Evolutionary conservation across 2,329 filamentous ascomycete species (phyloP), one percentile per base, ranked within the genome.

Genomic region (Nemania sp.): DNA sequence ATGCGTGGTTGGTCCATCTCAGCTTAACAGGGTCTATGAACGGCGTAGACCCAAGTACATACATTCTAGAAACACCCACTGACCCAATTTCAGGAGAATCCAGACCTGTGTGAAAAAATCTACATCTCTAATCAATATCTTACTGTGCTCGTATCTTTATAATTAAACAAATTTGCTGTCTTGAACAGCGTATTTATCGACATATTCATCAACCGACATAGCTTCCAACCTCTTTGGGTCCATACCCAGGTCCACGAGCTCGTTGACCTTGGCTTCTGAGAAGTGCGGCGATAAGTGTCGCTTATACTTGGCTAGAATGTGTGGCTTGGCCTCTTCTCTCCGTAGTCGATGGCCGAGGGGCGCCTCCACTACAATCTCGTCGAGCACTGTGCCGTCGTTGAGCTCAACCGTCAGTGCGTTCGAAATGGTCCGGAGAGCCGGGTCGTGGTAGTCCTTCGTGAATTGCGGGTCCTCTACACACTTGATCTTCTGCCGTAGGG

Each of bases 401-500:
- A 99, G 82, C 68, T 88, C 93, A 54, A 99, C 92, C 24, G 92
- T 97, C 62, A 99, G 81, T 7, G 92, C 94, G 78, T 99, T 99
- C 73, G 91, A 91, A 76, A 99, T 99, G 74, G 91, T 97, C 67
- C 94, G 90, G 79, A 95, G 90, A 64, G 82, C 79, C 24, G 94
- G 91, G 79, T 97, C 83, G 72, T 99, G 94, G 85, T 99, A 99
- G 75, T 97, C 93, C 71, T 81, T 77, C 64, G 94, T 97, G 81
- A 92, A 97, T 75, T 93, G 83, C 53, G 91, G 89, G 76, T 99
- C 94, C 77, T 99, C 94, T 49, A 97, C 91, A 75, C 94, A 99
- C 74, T 85, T 86, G 79, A 99, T 97, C 80, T 90, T 90, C 79
- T 95, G 81, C 71, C 94, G 88, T 59, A 99, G 88, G 52, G 88